Evolutionary conservation across 257 asterid genomes (phyloP).

Genomic region (Oldenlandia corymbosa): DNA sequence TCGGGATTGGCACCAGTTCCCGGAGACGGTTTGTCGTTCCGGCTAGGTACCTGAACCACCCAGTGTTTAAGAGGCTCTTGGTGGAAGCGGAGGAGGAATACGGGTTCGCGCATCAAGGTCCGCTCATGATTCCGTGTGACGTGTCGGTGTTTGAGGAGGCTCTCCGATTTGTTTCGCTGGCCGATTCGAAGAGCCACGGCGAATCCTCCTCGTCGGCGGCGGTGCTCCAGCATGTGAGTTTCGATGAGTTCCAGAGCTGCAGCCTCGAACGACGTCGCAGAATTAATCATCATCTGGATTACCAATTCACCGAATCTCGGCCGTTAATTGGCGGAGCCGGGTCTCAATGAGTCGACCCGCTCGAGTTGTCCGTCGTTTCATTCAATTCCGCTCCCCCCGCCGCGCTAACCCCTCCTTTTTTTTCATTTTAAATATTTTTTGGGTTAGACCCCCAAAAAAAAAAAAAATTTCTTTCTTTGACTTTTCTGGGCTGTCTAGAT

Average conservation of each 20-base stretch:
- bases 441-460: no score
- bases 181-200: conserved; percentile 21
- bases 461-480: no score
- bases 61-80: conserved; percentile 52
- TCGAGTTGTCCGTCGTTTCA: neutral
- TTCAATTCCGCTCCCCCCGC: neutral
- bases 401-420: neutral
- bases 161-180: conserved; percentile 37
- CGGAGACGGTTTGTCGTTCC: conserved; percentile 59
- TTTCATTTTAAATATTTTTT: neutral
- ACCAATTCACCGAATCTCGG: conserved; percentile 38
- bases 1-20: conserved; percentile 38
- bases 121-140: conserved; percentile 71
- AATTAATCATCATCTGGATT: conserved; percentile 18
- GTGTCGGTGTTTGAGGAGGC: conserved; percentile 63
- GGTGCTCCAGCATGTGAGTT: conserved; percentile 6
- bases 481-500: no score
- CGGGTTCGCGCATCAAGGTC: conserved; percentile 62
- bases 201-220: no score
- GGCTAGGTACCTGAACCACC: conserved; percentile 67
- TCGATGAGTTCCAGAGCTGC: conserved; percentile 43
- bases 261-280: conserved; percentile 35
- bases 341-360: conserved; percentile 13
- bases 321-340: conserved; percentile 42
- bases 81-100: conserved; percentile 71